Conservation (phyloP, 805 yeast genomes). For the Candida mattraensis region DNA sequence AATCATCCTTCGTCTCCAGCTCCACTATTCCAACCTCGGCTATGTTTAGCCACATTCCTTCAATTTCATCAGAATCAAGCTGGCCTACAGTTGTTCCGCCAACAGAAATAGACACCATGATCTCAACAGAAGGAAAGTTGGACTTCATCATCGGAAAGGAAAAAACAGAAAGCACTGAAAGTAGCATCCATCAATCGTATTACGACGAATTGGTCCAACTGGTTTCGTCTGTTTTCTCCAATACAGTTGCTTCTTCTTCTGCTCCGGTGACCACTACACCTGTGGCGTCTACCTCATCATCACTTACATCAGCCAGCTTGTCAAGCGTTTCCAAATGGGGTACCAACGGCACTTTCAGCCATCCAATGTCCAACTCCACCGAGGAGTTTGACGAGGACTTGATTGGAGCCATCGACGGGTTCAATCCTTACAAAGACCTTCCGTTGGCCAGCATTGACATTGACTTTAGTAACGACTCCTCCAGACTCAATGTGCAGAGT, state of each 20-base stretch:
- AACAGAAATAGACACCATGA: background rate
- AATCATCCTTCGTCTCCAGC: background rate
- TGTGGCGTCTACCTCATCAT: background rate
- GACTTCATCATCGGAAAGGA: slow-evolving; percentile 13
- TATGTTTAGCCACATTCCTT: no score
- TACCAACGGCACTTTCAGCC: slow-evolving; percentile 7
- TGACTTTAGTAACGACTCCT: slow-evolving; percentile 21
- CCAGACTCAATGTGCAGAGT: slow-evolving; percentile 11
- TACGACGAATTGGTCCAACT: slow-evolving; percentile 16
- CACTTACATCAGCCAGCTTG: slow-evolving; percentile 1
- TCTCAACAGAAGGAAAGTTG: slow-evolving; percentile 5
- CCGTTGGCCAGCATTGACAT: slow-evolving; percentile 23
- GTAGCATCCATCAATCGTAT: slow-evolving; percentile 3
- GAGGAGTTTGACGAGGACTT: slow-evolving; percentile 2
- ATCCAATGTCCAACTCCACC: slow-evolving; percentile 5
- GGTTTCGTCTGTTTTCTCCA: slow-evolving; percentile 18
- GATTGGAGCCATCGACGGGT: slow-evolving; percentile 9
- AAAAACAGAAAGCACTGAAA: slow-evolving; percentile 1
- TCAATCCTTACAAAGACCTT: slow-evolving; percentile 24
- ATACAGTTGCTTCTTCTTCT: slow-evolving; percentile 7
- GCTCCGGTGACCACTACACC: slow-evolving; percentile 2
- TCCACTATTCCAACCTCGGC: slow-evolving; percentile 2
- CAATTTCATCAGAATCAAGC: slow-evolving; percentile 1
- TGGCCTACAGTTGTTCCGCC: slow-evolving; percentile 1
- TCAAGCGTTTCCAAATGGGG: slow-evolving; percentile 2